A percentile compares a stretch with the other conserved stretches of the same genome.
These are phyloP conservation scores for Spirogloea muscicola DNA, from an alignment of 139 green algal genomes.

Conservation along the genomic window DNA sequence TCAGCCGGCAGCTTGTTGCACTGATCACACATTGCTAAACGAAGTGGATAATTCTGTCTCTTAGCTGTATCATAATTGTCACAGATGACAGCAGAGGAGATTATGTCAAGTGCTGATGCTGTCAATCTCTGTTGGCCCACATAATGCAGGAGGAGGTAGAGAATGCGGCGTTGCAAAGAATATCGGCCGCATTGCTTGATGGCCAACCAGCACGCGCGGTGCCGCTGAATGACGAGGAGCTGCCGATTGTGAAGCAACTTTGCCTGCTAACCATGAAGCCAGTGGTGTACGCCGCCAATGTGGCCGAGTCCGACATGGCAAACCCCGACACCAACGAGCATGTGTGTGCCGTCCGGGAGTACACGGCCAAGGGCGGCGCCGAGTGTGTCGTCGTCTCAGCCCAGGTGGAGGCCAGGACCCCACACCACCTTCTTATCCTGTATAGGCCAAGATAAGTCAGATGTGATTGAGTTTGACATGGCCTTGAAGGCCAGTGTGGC, in stretches of 20 bases:
- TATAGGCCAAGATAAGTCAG: too few relatives aligned
- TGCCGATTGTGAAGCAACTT: conserved; percentile 43
- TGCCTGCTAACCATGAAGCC: conserved; percentile 54
- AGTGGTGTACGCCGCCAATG: conserved; percentile 74
- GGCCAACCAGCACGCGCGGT: conserved; percentile 71
- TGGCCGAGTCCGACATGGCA: conserved; percentile 83
- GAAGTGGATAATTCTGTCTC: background rate
- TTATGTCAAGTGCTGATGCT: too few relatives aligned
- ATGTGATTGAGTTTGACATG: too few relatives aligned
- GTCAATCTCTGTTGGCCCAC: too few relatives aligned
- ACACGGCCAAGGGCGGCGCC: conserved; percentile 62
- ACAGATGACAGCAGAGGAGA: too few relatives aligned
- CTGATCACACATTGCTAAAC: too few relatives aligned
- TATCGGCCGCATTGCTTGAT: conserved; percentile 64
- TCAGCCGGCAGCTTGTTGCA: too few relatives aligned
- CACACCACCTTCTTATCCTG: too few relatives aligned
- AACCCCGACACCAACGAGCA: conserved; percentile 74
- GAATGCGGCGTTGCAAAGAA: conserved; percentile 62
- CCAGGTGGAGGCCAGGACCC: conserved; percentile 44
- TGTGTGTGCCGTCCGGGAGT: conserved; percentile 66
- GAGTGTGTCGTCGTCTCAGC: conserved; percentile 77
- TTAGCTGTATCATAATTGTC: background rate
- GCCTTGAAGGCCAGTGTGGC: too few relatives aligned
- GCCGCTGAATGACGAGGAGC: conserved; percentile 71
- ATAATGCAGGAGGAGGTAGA: conserved; percentile 59